Evolutionary conservation across 257 asterid genomes (phyloP).

Genomic region (Apocynum venetum): DNA sequence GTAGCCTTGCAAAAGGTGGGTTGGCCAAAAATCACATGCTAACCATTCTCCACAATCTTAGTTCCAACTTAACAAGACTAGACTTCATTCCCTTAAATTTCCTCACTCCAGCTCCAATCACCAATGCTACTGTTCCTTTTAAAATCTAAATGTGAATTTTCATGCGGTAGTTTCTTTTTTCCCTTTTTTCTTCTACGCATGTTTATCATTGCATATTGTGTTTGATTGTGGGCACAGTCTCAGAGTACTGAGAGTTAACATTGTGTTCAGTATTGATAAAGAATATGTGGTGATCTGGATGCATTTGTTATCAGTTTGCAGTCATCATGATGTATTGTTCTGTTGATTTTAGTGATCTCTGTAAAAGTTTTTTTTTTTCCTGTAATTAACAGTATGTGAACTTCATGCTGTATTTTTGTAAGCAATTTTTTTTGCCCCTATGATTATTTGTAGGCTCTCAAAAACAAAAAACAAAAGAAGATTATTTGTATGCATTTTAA

Average conservation of each 20-base stretch:
- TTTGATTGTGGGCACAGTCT: too few species aligned
- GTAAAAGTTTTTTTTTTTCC: not conserved
- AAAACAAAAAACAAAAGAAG: not conserved
- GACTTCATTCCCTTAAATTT: too few species aligned
- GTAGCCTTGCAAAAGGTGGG: too few species aligned
- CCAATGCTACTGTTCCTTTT: too few species aligned
- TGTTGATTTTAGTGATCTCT: not conserved
- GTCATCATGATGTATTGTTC: not conserved
- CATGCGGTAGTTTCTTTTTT: too few species aligned
- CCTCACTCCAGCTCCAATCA: too few species aligned
- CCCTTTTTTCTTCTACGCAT: too few species aligned
- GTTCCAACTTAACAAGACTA: too few species aligned
- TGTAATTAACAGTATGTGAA: not conserved
- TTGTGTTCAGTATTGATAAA: not conserved
- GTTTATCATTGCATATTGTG: too few species aligned
- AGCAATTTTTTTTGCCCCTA: not conserved
- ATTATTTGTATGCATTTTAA: not conserved
- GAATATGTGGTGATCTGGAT: not conserved
- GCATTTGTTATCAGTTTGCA: not conserved
- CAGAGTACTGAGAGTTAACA: not conserved
- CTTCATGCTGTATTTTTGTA: not conserved
- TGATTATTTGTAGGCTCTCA: not conserved
- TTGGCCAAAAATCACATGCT: too few species aligned
- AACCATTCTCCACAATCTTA: too few species aligned
- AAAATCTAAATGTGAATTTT: too few species aligned